Evolutionary conservation across 208 protist species (phyloP).

Genomic region (Trypanosoma rangeli): DNA sequence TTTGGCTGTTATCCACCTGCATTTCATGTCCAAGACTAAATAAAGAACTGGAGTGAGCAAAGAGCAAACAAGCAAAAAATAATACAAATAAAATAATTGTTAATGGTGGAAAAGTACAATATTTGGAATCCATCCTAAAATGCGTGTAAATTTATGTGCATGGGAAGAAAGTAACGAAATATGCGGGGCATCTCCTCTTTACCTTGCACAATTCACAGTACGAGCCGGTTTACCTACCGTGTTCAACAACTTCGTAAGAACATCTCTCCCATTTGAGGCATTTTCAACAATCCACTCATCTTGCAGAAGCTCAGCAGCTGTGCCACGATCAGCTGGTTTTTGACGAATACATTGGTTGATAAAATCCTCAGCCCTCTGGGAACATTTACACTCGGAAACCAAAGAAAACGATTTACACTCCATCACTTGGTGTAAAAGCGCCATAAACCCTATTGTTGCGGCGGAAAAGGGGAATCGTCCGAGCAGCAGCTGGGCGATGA

Average conservation of each 20-base stretch:
- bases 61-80: too few relatives aligned
- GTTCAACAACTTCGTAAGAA: constrained; percentile 48
- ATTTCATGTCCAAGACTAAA: too few relatives aligned
- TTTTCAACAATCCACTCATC: constrained; percentile 78
- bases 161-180: background rate
- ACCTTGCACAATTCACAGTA: background rate
- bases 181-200: background rate
- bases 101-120: background rate
- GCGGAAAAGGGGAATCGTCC: constrained; percentile 72
- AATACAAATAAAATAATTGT: too few relatives aligned
- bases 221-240: constrained; percentile 38
- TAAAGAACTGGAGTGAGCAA: too few relatives aligned
- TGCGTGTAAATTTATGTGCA: background rate
- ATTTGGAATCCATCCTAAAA: background rate
- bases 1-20: too few relatives aligned
- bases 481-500: constrained; percentile 65
- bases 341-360: constrained; percentile 66
- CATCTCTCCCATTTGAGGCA: constrained; percentile 46
- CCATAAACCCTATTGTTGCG: constrained; percentile 78
- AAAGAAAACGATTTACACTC: constrained; percentile 57
- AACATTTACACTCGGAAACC: constrained; percentile 41
- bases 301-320: constrained; percentile 59
- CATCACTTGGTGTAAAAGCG: constrained; percentile 69
- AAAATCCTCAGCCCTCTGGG: constrained; percentile 66
- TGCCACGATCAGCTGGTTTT: constrained; percentile 61